Evolutionary conservation across 352 stramenopile species (phyloP), one percentile per base, ranked within the genome.

Genomic region (Globisporangium acanthophoron): DNA sequence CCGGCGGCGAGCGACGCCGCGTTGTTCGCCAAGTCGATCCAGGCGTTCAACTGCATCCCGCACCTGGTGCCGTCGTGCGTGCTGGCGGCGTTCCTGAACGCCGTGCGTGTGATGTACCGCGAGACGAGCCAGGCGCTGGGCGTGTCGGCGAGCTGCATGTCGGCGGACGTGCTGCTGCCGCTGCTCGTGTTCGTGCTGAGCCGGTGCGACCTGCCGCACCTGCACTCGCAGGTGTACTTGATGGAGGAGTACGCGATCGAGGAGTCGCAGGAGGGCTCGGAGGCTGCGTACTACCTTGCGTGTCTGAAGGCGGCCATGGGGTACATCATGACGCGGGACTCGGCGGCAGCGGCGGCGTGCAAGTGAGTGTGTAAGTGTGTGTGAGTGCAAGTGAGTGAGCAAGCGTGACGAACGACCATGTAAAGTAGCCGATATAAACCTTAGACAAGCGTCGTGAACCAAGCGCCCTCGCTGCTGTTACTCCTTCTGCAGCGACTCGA

Each of bases 211-310:
- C 61, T 91, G 53, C 78, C 80, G 37, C 80, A 90, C 59, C 54
- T 94, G 62, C 78, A 92, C 61, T 77, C 76, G 31, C 84, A 94
- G 57, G 73, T 91, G 60, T 90, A 78, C 56, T 44, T 87, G 7
- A 88, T 94, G 80, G 80, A 93, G 65, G 67, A 85, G 56, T 88
- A 86, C 54, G 78, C 77, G 5, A 85, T 94, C 51, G 75, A 90
- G 35, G 69, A 73, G 54, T 78, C 73, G 29, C 66, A 85, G 58
- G 77, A 87, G 39, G 84, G 84, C 24, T 89, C 80, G 2, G 84
- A 94, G 66, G 77, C 84, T 12, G 81, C 81, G 41, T 94, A 94
- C 62, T 94, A 94, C 62, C 51, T 94, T 48, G 84, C 84, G 43
- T 90, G 83, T 20, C 65, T 92, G 29, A 80, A 94, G 56, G 78